Conservation (phyloP, 2,329 filamentous ascomycete species). For the Chrysosporium queenslandicum region DNA sequence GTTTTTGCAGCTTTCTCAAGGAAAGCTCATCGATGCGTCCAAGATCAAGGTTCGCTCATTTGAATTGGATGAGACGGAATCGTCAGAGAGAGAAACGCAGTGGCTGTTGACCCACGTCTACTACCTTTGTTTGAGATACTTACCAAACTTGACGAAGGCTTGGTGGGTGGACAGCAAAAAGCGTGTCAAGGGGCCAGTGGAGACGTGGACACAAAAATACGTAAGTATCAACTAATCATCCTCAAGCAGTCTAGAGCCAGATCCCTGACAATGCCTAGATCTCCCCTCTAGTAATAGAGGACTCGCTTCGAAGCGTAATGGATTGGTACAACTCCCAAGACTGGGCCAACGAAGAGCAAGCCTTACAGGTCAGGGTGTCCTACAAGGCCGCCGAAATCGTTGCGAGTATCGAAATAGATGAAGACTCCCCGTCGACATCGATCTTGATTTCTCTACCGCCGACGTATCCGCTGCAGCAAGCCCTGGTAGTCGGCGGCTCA, state of each 20-base stretch:
- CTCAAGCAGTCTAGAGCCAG: not conserved
- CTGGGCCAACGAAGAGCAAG: conserved; percentile 41
- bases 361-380: conserved; percentile 59
- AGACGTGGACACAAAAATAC: conserved; percentile 74
- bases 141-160: conserved; percentile 65
- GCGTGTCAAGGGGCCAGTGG: conserved; percentile 67
- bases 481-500: conserved; percentile 64
- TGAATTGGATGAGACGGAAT: conserved; percentile 49
- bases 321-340: conserved; percentile 38
- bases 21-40: conserved; percentile 57
- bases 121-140: conserved; percentile 66
- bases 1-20: conserved; percentile 67
- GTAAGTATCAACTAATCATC: conserved; percentile 50
- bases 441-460: conserved; percentile 71
- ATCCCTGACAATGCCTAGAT: conserved; percentile 24
- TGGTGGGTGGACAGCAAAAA: conserved; percentile 80
- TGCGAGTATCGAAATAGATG: conserved; percentile 79
- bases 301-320: conserved; percentile 32
- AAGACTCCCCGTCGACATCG: conserved; percentile 68
- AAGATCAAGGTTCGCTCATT: conserved; percentile 62
- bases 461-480: conserved; percentile 71
- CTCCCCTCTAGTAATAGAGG: conserved; percentile 34
- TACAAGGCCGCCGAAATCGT: conserved; percentile 63
- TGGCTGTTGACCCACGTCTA: conserved; percentile 80
- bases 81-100: conserved; percentile 62